Percentiles rank a stretch among this genome's conserved stretches.
Conservation (phyloP, 116 monocot genomes). For the Dioscorea cayenensis region DNA sequence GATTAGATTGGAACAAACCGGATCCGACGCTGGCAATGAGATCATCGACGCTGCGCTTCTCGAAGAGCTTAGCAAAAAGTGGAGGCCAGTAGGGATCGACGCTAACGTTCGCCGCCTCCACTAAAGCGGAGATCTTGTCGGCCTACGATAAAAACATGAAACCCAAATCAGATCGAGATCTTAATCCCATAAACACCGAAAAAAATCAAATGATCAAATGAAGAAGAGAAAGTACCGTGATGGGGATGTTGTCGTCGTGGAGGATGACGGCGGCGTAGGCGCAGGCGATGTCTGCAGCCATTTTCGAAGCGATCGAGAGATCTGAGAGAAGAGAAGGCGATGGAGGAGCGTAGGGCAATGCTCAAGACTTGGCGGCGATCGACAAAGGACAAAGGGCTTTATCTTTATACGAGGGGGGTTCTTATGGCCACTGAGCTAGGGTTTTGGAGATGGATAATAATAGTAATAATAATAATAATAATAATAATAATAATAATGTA, state of each 20-base stretch:
- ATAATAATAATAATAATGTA: too few species aligned
- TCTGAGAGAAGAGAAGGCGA: neutral
- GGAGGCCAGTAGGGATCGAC: constrained; percentile 76
- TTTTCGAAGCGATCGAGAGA: neutral
- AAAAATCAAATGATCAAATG: too few species aligned
- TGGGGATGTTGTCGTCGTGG: constrained; percentile 67
- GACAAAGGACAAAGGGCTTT: neutral
- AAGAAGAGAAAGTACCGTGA: constrained; percentile 38
- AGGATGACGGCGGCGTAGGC: constrained; percentile 68
- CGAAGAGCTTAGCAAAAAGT: constrained; percentile 68
- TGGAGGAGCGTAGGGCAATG: neutral
- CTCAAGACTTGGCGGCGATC: neutral
- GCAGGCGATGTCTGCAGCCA: constrained; percentile 55
- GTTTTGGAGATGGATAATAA: neutral
- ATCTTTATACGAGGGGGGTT: neutral
- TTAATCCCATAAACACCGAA: neutral
- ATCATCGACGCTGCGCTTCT: constrained; percentile 63
- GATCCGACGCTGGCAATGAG: constrained; percentile 69
- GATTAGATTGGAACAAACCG: constrained; percentile 17
- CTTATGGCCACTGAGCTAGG: neutral
- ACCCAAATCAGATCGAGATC: constrained; percentile 2
- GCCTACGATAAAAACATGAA: constrained; percentile 27
- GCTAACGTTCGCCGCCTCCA: constrained; percentile 68
- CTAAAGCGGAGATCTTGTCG: constrained; percentile 64
- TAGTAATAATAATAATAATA: too few species aligned